Evolutionary conservation across 192 early-diverging fungal species (phyloP).

Genomic region (Dispira parvispora): DNA sequence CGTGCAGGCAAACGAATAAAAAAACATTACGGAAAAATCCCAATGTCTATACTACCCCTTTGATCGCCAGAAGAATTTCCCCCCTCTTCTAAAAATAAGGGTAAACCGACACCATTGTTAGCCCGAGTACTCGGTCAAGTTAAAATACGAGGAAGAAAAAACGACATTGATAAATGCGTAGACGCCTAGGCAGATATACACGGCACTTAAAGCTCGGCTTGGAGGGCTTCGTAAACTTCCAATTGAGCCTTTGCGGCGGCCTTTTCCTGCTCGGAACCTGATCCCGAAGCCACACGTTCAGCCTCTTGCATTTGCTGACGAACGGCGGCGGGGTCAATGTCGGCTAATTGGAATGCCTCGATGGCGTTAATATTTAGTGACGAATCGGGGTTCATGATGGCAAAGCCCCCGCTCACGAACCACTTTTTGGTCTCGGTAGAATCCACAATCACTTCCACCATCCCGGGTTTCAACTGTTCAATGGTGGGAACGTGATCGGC

Average conservation of each 20-base stretch:
- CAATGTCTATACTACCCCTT: no score
- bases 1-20: no score
- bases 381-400: constrained; percentile 91
- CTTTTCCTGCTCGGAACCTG: constrained; percentile 60
- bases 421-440: constrained; percentile 59
- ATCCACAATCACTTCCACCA: constrained; percentile 67
- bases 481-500: constrained; percentile 96
- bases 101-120: no score
- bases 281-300: constrained; percentile 40
- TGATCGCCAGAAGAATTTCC: no score
- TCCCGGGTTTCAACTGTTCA: constrained; percentile 83
- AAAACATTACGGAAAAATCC: no score
- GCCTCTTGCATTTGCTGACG: constrained; percentile 65
- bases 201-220: constrained; percentile 35
- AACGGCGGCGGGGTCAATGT: constrained; percentile 70
- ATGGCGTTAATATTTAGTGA: constrained; percentile 92
- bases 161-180: background rate
- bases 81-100: no score
- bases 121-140: no score
- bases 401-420: constrained; percentile 96
- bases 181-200: background rate
- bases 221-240: constrained; percentile 76
- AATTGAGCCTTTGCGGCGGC: constrained; percentile 69
- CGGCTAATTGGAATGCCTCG: constrained; percentile 79
- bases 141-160: background rate